Conservation (phyloP, 148 eudicot genomes). For the Nepenthes mirabilis region DNA sequence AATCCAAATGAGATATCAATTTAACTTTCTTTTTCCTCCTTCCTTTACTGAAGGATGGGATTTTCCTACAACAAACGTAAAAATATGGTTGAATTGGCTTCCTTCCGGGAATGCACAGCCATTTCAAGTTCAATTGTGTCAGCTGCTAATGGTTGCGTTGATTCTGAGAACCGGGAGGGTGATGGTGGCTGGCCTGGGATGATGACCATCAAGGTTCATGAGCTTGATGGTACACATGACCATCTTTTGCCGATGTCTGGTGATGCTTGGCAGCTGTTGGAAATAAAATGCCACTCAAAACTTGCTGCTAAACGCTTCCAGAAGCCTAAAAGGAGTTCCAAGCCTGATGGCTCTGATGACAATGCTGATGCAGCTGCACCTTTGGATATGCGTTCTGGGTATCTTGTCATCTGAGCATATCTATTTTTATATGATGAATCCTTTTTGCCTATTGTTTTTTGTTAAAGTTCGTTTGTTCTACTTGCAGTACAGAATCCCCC, state of each 20-base stretch:
- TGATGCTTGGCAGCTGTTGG: constrained; percentile 86
- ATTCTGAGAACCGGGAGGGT: constrained; percentile 61
- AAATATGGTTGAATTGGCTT: constrained; percentile 79
- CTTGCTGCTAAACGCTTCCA: constrained; percentile 89
- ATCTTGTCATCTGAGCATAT: constrained; percentile 10
- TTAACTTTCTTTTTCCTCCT: not conserved
- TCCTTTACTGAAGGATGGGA: constrained; percentile 62
- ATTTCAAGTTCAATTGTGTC: constrained; percentile 25
- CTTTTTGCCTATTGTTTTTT: not conserved
- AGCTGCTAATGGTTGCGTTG: constrained; percentile 32
- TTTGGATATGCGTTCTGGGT: constrained; percentile 69
- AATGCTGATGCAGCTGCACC: constrained; percentile 52
- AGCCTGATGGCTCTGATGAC: constrained; percentile 92
- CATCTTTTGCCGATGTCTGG: constrained; percentile 98
- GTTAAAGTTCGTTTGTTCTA: constrained; percentile 2
- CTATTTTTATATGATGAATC: not conserved
- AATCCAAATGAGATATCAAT: not conserved
- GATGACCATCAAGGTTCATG: constrained; percentile 97
- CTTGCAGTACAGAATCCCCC: constrained; percentile 77
- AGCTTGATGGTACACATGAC: constrained; percentile 97
- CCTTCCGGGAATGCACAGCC: constrained; percentile 76
- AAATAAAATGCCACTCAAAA: constrained; percentile 89
- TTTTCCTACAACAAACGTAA: constrained; percentile 90
- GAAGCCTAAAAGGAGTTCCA: constrained; percentile 66
- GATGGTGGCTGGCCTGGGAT: constrained; percentile 97